Conservation (phyloP, 768 basidiomycete species). For the Lyophyllum shimeji region DNA sequence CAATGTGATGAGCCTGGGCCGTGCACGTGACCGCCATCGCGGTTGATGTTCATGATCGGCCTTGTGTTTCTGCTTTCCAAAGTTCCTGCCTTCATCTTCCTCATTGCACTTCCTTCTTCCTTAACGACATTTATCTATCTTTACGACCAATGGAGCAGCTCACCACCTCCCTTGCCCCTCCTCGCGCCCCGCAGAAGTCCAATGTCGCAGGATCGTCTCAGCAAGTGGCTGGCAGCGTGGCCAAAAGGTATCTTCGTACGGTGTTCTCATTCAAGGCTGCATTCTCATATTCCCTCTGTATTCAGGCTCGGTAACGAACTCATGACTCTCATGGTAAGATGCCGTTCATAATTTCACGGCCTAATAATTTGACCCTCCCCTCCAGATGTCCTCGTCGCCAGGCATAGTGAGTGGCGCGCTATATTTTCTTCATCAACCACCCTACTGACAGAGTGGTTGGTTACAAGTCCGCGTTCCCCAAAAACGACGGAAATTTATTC, state of each 20-base stretch:
- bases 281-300: constrained; percentile 4
- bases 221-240: constrained; percentile 73
- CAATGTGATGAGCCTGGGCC: background rate
- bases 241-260: constrained; percentile 64
- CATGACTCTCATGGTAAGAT: constrained; percentile 82
- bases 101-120: constrained; percentile 16
- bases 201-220: constrained; percentile 48
- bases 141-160: constrained; percentile 66
- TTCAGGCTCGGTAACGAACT: constrained; percentile 76
- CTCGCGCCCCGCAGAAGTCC: constrained; percentile 59
- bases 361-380: background rate
- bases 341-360: background rate
- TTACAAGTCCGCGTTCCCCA: constrained; percentile 83
- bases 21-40: constrained; percentile 13
- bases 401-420: constrained; percentile 65
- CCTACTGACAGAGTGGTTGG: background rate
- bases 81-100: constrained; percentile 16
- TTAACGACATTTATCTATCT: constrained; percentile 22
- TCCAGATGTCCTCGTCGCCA: constrained; percentile 84
- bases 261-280: constrained; percentile 7
- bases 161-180: constrained; percentile 59
- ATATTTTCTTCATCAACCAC: background rate
- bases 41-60: constrained; percentile 9
- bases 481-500: constrained; percentile 81
- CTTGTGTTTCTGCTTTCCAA: constrained; percentile 8